A percentile compares a stretch with the other conserved stretches of the same genome.
Conservation (phyloP, 352 stramenopile species). For the Discostella stelligera region DNA sequence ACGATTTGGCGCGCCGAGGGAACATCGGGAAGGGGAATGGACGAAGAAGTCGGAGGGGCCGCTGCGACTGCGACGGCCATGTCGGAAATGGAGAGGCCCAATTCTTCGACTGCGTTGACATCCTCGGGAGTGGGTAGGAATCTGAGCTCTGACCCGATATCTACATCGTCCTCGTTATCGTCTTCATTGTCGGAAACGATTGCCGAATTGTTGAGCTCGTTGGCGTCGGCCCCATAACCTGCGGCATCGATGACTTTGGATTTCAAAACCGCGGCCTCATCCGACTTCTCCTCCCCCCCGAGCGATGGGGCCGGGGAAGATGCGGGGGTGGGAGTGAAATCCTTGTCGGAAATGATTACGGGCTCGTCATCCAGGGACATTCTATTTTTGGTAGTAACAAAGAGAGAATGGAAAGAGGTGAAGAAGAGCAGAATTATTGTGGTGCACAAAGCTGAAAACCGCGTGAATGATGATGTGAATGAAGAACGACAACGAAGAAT, state of each 20-base stretch:
- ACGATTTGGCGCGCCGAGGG: slow-evolving; percentile 79
- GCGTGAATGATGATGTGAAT: no score
- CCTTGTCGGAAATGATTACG: slow-evolving; percentile 36
- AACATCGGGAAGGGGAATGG: background rate
- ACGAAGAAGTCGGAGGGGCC: background rate
- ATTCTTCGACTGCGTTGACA: slow-evolving; percentile 5
- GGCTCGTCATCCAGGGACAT: slow-evolving; percentile 22
- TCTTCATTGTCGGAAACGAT: slow-evolving; percentile 7
- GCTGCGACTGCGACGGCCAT: background rate
- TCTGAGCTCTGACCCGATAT: background rate
- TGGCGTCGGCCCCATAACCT: background rate
- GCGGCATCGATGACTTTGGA: background rate
- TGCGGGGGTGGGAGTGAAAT: slow-evolving; percentile 25
- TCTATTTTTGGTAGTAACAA: background rate
- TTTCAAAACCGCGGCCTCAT: background rate
- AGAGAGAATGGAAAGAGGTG: background rate
- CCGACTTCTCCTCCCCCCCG: background rate
- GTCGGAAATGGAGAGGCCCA: background rate
- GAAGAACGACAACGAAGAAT: no score
- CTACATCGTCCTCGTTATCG: background rate
- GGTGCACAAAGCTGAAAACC: no score
- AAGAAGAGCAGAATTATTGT: background rate
- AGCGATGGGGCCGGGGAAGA: slow-evolving; percentile 4
- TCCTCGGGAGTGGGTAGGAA: slow-evolving; percentile 3
- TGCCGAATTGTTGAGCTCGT: slow-evolving; percentile 8